Evolutionary conservation across 495 filamentous ascomycete species (phyloP).

Genomic region (Bathelium albidoporum): DNA sequence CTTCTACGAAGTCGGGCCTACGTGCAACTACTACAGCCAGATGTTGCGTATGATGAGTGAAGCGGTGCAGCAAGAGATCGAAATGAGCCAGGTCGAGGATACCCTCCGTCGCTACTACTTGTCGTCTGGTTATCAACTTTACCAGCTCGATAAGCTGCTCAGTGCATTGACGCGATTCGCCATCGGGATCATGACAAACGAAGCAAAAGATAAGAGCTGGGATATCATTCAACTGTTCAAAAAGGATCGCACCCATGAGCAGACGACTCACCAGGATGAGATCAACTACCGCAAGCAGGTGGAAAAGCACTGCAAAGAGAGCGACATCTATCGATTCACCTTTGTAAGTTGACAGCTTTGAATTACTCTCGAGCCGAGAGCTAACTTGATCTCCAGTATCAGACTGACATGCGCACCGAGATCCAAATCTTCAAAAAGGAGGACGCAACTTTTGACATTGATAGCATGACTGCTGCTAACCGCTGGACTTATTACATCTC

Average conservation of each 20-base stretch:
- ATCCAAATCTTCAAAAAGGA: constrained; percentile 67
- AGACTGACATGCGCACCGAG: constrained; percentile 46
- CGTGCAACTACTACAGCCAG: constrained; percentile 60
- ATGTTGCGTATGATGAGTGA: constrained; percentile 58
- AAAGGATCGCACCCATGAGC: constrained; percentile 64
- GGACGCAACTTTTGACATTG: constrained; percentile 65
- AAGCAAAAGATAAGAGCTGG: constrained; percentile 81
- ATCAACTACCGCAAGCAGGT: constrained; percentile 79
- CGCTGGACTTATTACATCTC: constrained; percentile 91
- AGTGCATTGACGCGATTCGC: constrained; percentile 65
- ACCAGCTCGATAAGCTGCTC: constrained; percentile 79
- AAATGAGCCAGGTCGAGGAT: constrained; percentile 74
- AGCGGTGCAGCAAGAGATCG: constrained; percentile 62
- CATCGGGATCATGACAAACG: constrained; percentile 60
- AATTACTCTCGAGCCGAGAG: neutral
- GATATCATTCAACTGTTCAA: constrained; percentile 78
- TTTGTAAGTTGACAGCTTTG: constrained; percentile 51
- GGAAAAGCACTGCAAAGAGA: constrained; percentile 76
- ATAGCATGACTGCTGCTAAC: constrained; percentile 44
- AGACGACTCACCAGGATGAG: constrained; percentile 75
- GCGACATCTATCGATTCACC: constrained; percentile 76
- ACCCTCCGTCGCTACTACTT: constrained; percentile 82
- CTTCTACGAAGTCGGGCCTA: constrained; percentile 55
- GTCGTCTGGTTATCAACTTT: constrained; percentile 77
- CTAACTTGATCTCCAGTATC: constrained; percentile 13